phyloP scores from a whole-genome alignment of 768 basidiomycete species.

The Mrakia gelida region DNA sequence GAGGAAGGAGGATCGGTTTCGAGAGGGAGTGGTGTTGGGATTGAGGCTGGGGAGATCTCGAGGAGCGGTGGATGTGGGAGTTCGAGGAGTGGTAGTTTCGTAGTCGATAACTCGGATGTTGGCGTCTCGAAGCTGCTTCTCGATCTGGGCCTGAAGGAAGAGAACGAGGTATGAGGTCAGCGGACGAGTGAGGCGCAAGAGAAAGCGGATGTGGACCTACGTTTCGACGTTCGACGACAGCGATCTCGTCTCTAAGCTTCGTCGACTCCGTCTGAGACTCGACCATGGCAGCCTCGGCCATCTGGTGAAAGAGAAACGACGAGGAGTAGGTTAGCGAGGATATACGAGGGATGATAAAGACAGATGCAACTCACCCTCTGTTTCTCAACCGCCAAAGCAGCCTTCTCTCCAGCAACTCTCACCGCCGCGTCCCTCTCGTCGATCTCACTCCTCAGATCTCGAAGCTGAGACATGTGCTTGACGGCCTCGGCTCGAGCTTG shows the following conservation, averaged over 20 bases:
- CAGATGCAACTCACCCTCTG: slow-evolving; percentile 72
- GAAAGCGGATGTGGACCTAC: slow-evolving; percentile 49
- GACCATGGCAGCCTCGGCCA: slow-evolving; percentile 68
- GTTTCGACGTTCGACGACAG: slow-evolving; percentile 70
- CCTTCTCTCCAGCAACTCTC: slow-evolving; percentile 73
- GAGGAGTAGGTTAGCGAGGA: slow-evolving; percentile 50
- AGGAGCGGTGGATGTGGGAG: neutral
- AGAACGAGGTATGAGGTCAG: slow-evolving; percentile 9
- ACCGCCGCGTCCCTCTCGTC: slow-evolving; percentile 80
- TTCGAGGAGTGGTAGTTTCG: slow-evolving; percentile 51
- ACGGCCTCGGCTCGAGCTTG: slow-evolving; percentile 79
- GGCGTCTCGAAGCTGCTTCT: slow-evolving; percentile 79
- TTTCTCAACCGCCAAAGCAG: slow-evolving; percentile 73
- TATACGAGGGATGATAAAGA: slow-evolving; percentile 36
- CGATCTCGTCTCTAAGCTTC: slow-evolving; percentile 72
- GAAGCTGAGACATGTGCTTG: slow-evolving; percentile 76
- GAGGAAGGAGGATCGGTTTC: neutral
- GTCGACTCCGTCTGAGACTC: slow-evolving; percentile 74
- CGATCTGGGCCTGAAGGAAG: slow-evolving; percentile 62
- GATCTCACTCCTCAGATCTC: slow-evolving; percentile 70
- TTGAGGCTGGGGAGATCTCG: slow-evolving; percentile 1
- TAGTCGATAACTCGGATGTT: slow-evolving; percentile 77
- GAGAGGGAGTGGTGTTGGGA: neutral
- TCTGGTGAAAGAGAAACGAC: slow-evolving; percentile 66
- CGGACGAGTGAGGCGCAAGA: neutral